Conservation (phyloP, 306 rosid species). For the Dryas octopetala region DNA sequence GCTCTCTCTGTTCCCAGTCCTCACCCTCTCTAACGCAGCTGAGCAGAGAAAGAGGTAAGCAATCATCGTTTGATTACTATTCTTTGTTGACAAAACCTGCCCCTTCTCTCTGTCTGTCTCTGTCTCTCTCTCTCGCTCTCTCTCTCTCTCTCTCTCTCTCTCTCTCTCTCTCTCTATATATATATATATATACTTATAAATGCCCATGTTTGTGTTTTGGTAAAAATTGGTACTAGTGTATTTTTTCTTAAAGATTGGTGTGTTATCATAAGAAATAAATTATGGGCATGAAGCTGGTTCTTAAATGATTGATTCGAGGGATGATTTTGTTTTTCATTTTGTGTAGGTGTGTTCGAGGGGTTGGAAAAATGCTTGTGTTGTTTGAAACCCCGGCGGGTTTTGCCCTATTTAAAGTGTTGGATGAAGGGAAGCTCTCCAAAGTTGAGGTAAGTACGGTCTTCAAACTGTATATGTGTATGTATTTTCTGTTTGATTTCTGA, state of each 20-base stretch:
- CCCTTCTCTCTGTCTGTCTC: not conserved
- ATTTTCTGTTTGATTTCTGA: not conserved
- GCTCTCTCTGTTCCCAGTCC: not conserved
- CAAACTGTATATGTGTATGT: not conserved
- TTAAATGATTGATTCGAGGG: not conserved
- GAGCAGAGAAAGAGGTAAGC: conserved; percentile 9
- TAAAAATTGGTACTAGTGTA: no score
- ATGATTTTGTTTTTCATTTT: not conserved
- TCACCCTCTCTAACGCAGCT: not conserved
- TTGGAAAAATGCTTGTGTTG: conserved; percentile 58
- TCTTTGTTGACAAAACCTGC: not conserved
- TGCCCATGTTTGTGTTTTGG: no score
- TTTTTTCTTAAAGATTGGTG: not conserved
- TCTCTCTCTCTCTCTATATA: not conserved
- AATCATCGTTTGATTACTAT: not conserved
- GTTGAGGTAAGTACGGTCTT: conserved; percentile 54
- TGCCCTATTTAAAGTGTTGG: conserved; percentile 72
- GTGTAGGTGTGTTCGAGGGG: conserved; percentile 36
- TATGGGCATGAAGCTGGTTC: not conserved
- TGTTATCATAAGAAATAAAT: not conserved
- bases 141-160: not conserved
- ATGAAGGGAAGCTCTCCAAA: conserved; percentile 76
- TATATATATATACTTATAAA: not conserved
- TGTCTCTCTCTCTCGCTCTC: not conserved
- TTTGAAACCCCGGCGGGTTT: conserved; percentile 82